Conservation (phyloP, 768 basidiomycete species). For the Agaricus subrufescens region DNA sequence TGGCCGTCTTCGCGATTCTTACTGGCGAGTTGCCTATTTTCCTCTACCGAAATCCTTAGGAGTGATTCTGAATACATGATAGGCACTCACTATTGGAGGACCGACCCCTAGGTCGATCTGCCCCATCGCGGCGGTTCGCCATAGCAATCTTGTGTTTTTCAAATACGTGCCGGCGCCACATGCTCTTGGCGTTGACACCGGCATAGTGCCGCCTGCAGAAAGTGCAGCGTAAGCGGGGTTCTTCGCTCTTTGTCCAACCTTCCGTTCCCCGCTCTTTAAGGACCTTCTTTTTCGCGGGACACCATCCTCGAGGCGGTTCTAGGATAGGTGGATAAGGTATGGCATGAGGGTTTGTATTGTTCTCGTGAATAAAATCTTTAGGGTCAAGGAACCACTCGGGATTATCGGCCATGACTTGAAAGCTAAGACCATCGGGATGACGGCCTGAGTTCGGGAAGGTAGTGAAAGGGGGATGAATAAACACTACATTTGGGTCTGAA, state of each 20-base stretch:
- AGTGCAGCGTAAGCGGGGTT: constrained; percentile 76
- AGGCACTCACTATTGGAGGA: constrained; percentile 56
- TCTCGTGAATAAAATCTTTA: constrained; percentile 52
- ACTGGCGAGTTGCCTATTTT: constrained; percentile 40
- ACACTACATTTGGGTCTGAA: constrained; percentile 60
- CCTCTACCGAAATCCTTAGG: constrained; percentile 36
- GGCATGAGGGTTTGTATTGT: constrained; percentile 43
- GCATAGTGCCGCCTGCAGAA: constrained; percentile 83
- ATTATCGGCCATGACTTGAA: constrained; percentile 68
- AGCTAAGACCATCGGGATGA: constrained; percentile 66
- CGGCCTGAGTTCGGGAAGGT: constrained; percentile 57
- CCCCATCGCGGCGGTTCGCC: constrained; percentile 76
- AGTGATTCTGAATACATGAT: constrained; percentile 1
- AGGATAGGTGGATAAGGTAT: constrained; percentile 71
- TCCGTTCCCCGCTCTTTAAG: constrained; percentile 63
- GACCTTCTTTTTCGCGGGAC: constrained; percentile 80
- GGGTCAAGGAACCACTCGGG: constrained; percentile 78
- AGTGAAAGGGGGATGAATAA: constrained; percentile 73
- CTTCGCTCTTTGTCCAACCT: constrained; percentile 77
- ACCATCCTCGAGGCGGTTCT: constrained; percentile 84
- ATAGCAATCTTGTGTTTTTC: constrained; percentile 91
- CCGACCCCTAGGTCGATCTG: constrained; percentile 60
- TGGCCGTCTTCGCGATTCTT: constrained; percentile 28
- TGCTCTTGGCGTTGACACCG: constrained; percentile 85
- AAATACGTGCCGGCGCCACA: constrained; percentile 87